Base-by-base conservation (phyloP, 2,329 filamentous ascomycete species). In the Exophiala aquamarina region DNA sequence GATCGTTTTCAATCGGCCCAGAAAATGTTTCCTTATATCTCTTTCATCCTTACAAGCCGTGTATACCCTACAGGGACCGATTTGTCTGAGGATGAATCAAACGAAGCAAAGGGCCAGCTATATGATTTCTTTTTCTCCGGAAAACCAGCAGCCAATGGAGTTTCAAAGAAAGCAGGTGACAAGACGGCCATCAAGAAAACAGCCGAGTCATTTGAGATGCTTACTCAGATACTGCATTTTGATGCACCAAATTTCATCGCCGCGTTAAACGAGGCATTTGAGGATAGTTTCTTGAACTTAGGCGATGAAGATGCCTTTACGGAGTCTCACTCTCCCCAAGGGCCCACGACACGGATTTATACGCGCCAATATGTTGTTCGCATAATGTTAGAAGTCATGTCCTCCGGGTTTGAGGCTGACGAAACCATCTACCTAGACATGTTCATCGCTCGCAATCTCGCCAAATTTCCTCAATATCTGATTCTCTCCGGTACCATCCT, bases 361-460 rank as follows among this genome's bases (percentile, higher is more conserved):
- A 59, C 55, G 20, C 82, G 93, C 26, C 93, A 98, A 66, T 95
- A 95, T 61, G 83, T 98, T 50, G 79, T 96, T 56, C 92, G 88
- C 37, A 94, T 96, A 47, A 72, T 98, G 48, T 77, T 95, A 9
- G 90, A 95, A 64, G 85, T 96, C 20, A 95, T 98, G 89, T 87
- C 84, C 40, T 72, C 82, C 1, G 74, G 78, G 3, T 97, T 95
- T 66, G 79, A 83, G 1, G 69, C 83, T 0, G 82, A 87, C 51
- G 90, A 97, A 62, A 91, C 87, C 10, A 88, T 98, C 46, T 98
- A 95, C 66, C 79, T 98, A 35, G 90, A 98, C 68, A 98, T 98
- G 90, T 98, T 98, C 63, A 87, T 98, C 63, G 92, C 93, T 14
- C 83, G 93, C 46, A 98, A 95, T 63, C 72, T 98, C 40, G 89